Conservation (phyloP, 495 filamentous ascomycete species). For the Bombardia bombarda region DNA sequence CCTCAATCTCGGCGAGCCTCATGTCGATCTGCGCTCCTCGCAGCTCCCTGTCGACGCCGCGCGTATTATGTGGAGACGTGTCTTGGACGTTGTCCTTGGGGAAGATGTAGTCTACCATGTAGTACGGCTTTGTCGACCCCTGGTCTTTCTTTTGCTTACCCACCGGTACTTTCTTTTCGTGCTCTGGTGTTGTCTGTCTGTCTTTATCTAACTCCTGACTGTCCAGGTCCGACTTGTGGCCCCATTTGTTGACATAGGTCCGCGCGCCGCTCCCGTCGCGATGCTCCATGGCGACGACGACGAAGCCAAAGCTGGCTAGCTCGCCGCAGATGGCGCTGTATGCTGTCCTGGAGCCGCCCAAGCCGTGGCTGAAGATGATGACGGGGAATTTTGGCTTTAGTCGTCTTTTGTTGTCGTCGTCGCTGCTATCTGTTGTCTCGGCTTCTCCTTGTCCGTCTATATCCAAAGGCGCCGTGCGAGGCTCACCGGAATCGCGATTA, state of each 20-base stretch:
- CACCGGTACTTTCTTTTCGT: slow-evolving; percentile 3
- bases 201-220: slow-evolving; percentile 13
- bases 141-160: slow-evolving; percentile 1
- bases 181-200: neutral
- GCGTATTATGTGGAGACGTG: slow-evolving; percentile 26
- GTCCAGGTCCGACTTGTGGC: slow-evolving; percentile 13
- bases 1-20: slow-evolving; percentile 53
- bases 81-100: slow-evolving; percentile 33
- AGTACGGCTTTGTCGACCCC: slow-evolving; percentile 11
- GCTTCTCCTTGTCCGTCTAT: slow-evolving; percentile 28
- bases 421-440: neutral
- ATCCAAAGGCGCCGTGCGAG: slow-evolving; percentile 16
- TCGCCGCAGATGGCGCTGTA: slow-evolving; percentile 57
- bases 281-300: slow-evolving; percentile 66
- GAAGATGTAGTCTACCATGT: slow-evolving; percentile 38
- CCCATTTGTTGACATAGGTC: slow-evolving; percentile 42
- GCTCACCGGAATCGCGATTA: neutral
- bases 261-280: slow-evolving; percentile 57
- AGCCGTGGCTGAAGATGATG: slow-evolving; percentile 61
- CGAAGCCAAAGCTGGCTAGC: slow-evolving; percentile 54
- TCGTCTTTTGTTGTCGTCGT: no score
- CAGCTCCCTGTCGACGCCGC: slow-evolving; percentile 26
- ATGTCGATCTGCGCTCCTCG: slow-evolving; percentile 54
- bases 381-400: slow-evolving; percentile 50
- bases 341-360: slow-evolving; percentile 54